phyloP scores from a whole-genome alignment of 2,329 filamentous ascomycete species.

The Trichoderma hamatum region DNA sequence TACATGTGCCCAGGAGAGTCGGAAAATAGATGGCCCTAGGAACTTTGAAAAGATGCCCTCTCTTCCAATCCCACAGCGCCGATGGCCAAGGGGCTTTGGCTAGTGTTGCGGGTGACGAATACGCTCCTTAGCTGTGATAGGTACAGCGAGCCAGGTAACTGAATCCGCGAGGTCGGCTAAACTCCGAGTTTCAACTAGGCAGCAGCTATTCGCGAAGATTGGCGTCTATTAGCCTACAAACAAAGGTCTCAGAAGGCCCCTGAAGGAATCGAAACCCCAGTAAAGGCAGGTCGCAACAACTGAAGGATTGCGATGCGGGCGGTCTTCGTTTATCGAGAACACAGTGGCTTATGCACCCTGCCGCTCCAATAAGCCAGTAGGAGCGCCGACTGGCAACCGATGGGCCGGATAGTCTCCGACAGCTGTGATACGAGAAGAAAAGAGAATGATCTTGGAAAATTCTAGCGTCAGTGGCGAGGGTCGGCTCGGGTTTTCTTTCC shows the following conservation, averaged over 20 bases:
- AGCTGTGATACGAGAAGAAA: neutral
- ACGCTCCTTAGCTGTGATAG: neutral
- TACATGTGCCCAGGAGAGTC: slow-evolving; percentile 17
- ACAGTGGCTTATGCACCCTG: slow-evolving; percentile 7
- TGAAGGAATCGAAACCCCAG: slow-evolving; percentile 3
- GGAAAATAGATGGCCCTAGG: slow-evolving; percentile 1
- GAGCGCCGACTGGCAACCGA: slow-evolving; percentile 1
- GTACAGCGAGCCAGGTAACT: neutral
- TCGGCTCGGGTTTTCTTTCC: neutral
- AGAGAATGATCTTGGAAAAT: neutral
- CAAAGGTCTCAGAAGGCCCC: neutral
- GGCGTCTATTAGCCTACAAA: neutral
- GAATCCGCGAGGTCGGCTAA: slow-evolving; percentile 3
- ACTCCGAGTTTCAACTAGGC: neutral
- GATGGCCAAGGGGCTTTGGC: neutral
- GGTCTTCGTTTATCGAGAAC: slow-evolving; percentile 2
- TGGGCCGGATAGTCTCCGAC: slow-evolving; percentile 6
- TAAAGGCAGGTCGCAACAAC: slow-evolving; percentile 23
- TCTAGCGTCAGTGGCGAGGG: neutral
- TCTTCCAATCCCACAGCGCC: neutral
- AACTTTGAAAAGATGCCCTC: neutral
- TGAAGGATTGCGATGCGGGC: slow-evolving; percentile 4
- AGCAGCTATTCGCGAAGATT: slow-evolving; percentile 1
- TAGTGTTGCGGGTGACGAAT: neutral
- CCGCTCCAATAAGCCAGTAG: slow-evolving; percentile 1